Evolutionary conservation across 148 eudicot genomes (phyloP).

Genomic region (Arctostaphylos glauca): DNA sequence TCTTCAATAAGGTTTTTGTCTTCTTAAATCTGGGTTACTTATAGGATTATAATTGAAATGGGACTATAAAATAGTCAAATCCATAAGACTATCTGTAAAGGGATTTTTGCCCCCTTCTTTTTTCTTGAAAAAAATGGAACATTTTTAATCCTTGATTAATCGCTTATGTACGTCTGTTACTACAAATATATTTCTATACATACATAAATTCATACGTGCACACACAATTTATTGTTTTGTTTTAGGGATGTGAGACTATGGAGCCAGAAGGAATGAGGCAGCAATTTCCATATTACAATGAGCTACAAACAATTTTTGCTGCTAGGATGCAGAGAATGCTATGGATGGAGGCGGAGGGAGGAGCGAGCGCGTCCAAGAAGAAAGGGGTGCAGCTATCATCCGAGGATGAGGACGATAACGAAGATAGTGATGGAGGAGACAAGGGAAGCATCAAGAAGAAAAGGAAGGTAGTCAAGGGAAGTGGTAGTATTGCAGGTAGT

Average conservation of each 20-base stretch:
- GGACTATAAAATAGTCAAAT: not conserved
- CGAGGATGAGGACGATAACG: constrained; percentile 67
- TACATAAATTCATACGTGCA: no score
- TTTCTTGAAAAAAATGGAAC: not conserved
- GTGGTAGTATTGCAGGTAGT: not conserved
- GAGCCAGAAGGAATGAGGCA: constrained; percentile 75
- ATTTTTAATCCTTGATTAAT: not conserved
- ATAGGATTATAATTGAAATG: no score
- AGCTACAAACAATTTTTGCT: constrained; percentile 74
- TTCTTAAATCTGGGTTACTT: not conserved
- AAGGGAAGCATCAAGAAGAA: constrained; percentile 24
- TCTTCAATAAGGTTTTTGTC: not conserved
- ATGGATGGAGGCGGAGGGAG: constrained; percentile 75
- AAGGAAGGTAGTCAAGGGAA: constrained; percentile 8
- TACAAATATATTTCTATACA: not conserved
- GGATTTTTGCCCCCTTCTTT: no score
- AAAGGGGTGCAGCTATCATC: constrained; percentile 43
- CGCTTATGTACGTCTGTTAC: not conserved
- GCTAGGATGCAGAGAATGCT: constrained; percentile 84
- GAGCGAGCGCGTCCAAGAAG: constrained; percentile 36
- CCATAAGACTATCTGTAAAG: not conserved
- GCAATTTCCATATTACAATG: constrained; percentile 85
- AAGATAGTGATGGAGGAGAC: constrained; percentile 38
- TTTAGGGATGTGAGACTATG: constrained; percentile 91
- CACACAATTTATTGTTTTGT: not conserved